phyloP scores from a whole-genome alignment of 176 grass and related monocot species.

The Panicum miliaceum region DNA sequence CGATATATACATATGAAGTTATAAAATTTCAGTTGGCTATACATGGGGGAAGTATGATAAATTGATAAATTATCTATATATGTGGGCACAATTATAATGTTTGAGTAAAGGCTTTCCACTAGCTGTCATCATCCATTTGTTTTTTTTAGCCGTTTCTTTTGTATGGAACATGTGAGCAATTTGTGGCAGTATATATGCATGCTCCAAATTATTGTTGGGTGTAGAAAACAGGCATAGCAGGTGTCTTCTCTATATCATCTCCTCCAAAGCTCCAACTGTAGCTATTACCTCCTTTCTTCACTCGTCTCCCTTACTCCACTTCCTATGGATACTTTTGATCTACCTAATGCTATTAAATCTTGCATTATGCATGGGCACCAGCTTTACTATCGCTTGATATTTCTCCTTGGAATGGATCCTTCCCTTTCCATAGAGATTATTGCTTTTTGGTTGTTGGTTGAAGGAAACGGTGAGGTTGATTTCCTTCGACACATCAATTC shows the following conservation, averaged over 20 bases:
- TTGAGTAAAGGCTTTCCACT: background rate
- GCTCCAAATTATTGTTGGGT: background rate
- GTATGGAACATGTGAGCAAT: constrained; percentile 13
- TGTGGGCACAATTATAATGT: background rate
- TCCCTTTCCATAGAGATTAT: constrained; percentile 13
- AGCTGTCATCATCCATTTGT: background rate
- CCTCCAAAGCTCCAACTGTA: background rate
- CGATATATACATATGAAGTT: background rate
- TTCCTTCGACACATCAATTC: background rate
- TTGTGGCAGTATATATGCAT: background rate
- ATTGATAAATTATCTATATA: background rate
- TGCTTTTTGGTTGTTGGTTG: constrained; percentile 20
- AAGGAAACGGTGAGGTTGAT: constrained; percentile 3
- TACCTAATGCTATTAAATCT: constrained; percentile 1
- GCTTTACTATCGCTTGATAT: constrained; percentile 12
- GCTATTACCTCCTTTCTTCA: background rate
- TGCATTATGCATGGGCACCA: background rate
- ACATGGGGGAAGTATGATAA: background rate
- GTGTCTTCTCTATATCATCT: background rate
- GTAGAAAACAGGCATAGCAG: background rate
- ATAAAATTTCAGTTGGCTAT: background rate
- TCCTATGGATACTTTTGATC: background rate
- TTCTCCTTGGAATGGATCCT: constrained; percentile 28
- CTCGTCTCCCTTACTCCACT: background rate
- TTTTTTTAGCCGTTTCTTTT: background rate